These are phyloP conservation scores for Malus sylvestris DNA, from an alignment of 306 rosid species.

Conservation along the genomic window DNA sequence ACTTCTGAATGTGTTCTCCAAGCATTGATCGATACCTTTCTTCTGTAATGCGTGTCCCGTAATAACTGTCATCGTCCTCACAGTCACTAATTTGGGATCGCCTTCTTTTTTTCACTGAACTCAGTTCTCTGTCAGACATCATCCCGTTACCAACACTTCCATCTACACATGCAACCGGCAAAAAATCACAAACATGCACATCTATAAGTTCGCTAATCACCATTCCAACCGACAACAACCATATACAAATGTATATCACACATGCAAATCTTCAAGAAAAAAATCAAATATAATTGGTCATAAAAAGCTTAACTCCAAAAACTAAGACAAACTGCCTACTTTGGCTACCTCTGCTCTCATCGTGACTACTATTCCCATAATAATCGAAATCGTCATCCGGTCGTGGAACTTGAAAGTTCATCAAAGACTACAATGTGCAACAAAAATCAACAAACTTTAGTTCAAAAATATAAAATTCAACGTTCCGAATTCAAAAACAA, in stretches of 20 bases:
- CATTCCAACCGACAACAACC: not conserved
- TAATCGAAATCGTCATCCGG: slow-evolving; percentile 86
- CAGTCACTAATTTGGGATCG: slow-evolving; percentile 57
- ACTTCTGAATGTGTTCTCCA: slow-evolving; percentile 85
- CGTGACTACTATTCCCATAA: slow-evolving; percentile 96
- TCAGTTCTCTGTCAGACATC: slow-evolving; percentile 49
- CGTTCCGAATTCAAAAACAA: not conserved
- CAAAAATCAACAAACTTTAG: not conserved
- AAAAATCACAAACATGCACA: slow-evolving; percentile 8
- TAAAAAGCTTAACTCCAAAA: slow-evolving; percentile 7
- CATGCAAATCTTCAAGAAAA: slow-evolving; percentile 1
- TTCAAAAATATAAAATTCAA: slow-evolving; percentile 1
- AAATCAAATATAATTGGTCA: slow-evolving; percentile 8
- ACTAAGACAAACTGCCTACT: slow-evolving; percentile 36
- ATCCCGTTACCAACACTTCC: slow-evolving; percentile 57
- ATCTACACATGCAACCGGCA: slow-evolving; percentile 40
- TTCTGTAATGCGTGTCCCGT: slow-evolving; percentile 53
- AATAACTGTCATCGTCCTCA: slow-evolving; percentile 54
- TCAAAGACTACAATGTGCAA: slow-evolving; percentile 60
- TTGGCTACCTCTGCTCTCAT: slow-evolving; percentile 94
- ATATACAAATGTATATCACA: not conserved
- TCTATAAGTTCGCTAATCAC: slow-evolving; percentile 8
- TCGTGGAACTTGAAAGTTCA: slow-evolving; percentile 89
- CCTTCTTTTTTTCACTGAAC: slow-evolving; percentile 52
- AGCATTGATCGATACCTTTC: slow-evolving; percentile 88